Percentiles rank a stretch among this genome's conserved stretches.
phyloP scores from a whole-genome alignment of 2,329 filamentous ascomycete genomes.

The Neofusicoccum parvum region DNA sequence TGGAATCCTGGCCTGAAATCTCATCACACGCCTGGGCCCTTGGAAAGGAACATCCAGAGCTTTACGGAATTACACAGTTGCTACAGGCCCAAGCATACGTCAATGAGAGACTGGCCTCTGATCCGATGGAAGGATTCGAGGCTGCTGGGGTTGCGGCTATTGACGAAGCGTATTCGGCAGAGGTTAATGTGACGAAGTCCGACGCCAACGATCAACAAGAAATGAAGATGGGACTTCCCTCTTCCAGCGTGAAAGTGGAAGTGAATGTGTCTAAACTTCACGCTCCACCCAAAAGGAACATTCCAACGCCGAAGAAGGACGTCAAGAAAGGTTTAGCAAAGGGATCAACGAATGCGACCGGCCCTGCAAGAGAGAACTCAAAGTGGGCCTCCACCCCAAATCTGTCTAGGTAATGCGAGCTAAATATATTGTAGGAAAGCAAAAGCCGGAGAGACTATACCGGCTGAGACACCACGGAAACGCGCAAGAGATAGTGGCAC shows the following conservation, averaged over 20 bases:
- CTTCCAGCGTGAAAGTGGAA: slow-evolving; percentile 35
- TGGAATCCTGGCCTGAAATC: slow-evolving; percentile 67
- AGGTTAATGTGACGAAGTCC: slow-evolving; percentile 35
- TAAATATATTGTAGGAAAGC: neutral
- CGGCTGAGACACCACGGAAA: neutral
- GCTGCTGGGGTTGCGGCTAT: slow-evolving; percentile 22
- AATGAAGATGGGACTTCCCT: slow-evolving; percentile 43
- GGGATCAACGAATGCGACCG: neutral
- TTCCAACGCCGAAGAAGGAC: neutral
- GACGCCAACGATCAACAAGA: neutral
- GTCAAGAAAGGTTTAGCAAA: neutral
- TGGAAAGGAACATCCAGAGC: slow-evolving; percentile 48
- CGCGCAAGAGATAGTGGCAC: slow-evolving; percentile 32
- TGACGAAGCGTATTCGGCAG: slow-evolving; percentile 24
- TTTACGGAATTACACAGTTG: slow-evolving; percentile 61
- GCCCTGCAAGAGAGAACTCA: neutral
- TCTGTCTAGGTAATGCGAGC: too few species aligned
- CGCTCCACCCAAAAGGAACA: neutral
- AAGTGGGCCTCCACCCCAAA: neutral
- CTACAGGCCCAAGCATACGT: slow-evolving; percentile 60
- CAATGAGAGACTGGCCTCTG: slow-evolving; percentile 30
- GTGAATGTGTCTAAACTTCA: slow-evolving; percentile 11
- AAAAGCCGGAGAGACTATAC: neutral
- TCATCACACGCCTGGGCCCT: slow-evolving; percentile 70
- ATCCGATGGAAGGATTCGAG: slow-evolving; percentile 31